These are phyloP conservation scores for Myxozyma nipponensis DNA, from an alignment of 805 yeast genomes.

Conservation along the genomic window DNA sequence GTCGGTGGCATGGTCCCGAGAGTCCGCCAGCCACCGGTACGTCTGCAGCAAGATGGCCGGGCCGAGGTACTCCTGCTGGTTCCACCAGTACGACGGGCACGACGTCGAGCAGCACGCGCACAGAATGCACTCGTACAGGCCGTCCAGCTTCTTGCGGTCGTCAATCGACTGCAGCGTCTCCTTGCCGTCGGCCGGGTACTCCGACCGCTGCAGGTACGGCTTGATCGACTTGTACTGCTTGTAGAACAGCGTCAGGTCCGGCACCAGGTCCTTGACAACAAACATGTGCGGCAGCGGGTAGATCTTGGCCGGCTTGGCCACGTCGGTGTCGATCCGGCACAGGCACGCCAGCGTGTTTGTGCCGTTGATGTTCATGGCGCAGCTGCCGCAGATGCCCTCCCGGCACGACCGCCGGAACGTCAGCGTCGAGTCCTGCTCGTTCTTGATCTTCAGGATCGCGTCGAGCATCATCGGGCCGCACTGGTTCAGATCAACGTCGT, in stretches of 20 bases:
- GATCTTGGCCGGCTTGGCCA: slow-evolving; percentile 70
- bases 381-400: slow-evolving; percentile 99
- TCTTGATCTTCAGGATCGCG: slow-evolving; percentile 89
- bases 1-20: slow-evolving; percentile 86
- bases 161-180: slow-evolving; percentile 87
- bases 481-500: slow-evolving; percentile 77
- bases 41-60: slow-evolving; percentile 99
- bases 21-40: slow-evolving; percentile 96
- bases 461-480: slow-evolving; percentile 99
- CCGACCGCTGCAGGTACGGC: slow-evolving; percentile 86
- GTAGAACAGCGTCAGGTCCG: slow-evolving; percentile 96
- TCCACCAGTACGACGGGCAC: slow-evolving; percentile 99
- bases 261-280: slow-evolving; percentile 94
- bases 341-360: slow-evolving; percentile 94
- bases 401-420: slow-evolving; percentile 98
- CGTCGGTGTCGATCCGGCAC: slow-evolving; percentile 84
- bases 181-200: slow-evolving; percentile 80
- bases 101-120: slow-evolving; percentile 99
- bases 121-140: slow-evolving; percentile 93
- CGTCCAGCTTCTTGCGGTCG: slow-evolving; percentile 95
- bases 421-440: slow-evolving; percentile 92
- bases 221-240: slow-evolving; percentile 97
- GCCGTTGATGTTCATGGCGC: slow-evolving; percentile 99
- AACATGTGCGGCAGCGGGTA: slow-evolving; percentile 98
- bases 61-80: slow-evolving; percentile 96